Evolutionary conservation across 2,329 filamentous ascomycete species (phyloP).

Genomic region (Aureobasidium sp.): DNA sequence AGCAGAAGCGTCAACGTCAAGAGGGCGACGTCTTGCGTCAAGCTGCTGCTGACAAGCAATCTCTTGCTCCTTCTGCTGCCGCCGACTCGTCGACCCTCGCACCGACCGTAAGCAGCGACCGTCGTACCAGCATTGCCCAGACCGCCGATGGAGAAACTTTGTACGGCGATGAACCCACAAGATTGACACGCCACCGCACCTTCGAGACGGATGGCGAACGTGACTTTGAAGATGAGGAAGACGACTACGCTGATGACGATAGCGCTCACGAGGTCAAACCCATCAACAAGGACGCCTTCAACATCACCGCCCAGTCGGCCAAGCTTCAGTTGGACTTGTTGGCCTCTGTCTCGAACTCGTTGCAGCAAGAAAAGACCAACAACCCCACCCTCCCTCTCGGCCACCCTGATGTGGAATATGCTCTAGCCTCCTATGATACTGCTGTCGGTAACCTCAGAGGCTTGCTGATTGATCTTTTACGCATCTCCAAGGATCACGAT

Average conservation of each 20-base stretch:
- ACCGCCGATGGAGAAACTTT: constrained; percentile 23
- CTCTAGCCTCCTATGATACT: constrained; percentile 77
- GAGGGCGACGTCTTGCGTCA: constrained; percentile 69
- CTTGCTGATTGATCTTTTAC: constrained; percentile 76
- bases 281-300: constrained; percentile 85
- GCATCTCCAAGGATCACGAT: constrained; percentile 90
- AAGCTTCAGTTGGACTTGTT: constrained; percentile 89
- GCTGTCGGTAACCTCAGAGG: constrained; percentile 82
- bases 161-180: constrained; percentile 38
- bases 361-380: constrained; percentile 63
- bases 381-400: constrained; percentile 68
- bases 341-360: constrained; percentile 73
- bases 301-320: constrained; percentile 93
- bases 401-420: constrained; percentile 68
- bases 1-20: constrained; percentile 67
- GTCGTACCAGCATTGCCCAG: neutral
- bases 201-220: constrained; percentile 42
- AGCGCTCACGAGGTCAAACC: constrained; percentile 68
- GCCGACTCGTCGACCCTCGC: constrained; percentile 3
- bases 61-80: neutral
- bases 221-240: constrained; percentile 52
- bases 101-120: neutral
- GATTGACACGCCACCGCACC: neutral
- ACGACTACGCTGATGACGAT: constrained; percentile 72
- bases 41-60: constrained; percentile 28